phyloP scores from a whole-genome alignment of 2,329 filamentous ascomycete species.

The Phaeosphaeria sp. region DNA sequence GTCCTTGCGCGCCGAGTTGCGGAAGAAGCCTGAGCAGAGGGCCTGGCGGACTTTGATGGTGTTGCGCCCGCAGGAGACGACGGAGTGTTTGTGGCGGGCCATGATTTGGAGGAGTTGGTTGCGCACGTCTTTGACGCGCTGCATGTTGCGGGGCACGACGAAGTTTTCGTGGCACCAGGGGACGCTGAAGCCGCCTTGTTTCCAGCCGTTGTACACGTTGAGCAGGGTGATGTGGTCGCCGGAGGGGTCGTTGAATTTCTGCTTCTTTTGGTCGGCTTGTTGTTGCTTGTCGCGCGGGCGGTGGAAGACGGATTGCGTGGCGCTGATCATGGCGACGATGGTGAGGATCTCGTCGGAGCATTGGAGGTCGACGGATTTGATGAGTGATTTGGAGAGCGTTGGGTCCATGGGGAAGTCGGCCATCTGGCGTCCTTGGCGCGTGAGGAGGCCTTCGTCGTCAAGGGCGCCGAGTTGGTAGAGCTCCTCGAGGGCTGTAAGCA shows the following conservation, averaged over 20 bases:
- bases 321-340: conserved; percentile 77
- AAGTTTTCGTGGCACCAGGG: conserved; percentile 99
- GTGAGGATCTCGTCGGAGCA: conserved; percentile 94
- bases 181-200: conserved; percentile 78
- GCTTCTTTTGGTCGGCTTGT: conserved; percentile 95
- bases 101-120: conserved; percentile 94
- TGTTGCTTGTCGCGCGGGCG: conserved; percentile 96
- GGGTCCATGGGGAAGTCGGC: conserved; percentile 99
- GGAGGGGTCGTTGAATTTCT: conserved; percentile 94
- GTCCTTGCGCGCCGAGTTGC: conserved; percentile 92
- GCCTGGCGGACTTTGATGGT: conserved; percentile 88
- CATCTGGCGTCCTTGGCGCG: conserved; percentile 93
- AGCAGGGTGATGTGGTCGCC: conserved; percentile 94
- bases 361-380: conserved; percentile 82
- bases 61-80: conserved; percentile 85
- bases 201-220: conserved; percentile 99
- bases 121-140: conserved; percentile 87
- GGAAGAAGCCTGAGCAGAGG: conserved; percentile 92
- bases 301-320: conserved; percentile 84
- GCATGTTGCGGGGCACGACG: conserved; percentile 89
- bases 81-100: conserved; percentile 82
- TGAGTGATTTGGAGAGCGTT: conserved; percentile 86
- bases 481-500: conserved; percentile 95
- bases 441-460: conserved; percentile 93
- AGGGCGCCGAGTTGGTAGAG: conserved; percentile 90